Base-by-base conservation (phyloP, 106 monocot genomes). In the Allium cepa region DNA sequence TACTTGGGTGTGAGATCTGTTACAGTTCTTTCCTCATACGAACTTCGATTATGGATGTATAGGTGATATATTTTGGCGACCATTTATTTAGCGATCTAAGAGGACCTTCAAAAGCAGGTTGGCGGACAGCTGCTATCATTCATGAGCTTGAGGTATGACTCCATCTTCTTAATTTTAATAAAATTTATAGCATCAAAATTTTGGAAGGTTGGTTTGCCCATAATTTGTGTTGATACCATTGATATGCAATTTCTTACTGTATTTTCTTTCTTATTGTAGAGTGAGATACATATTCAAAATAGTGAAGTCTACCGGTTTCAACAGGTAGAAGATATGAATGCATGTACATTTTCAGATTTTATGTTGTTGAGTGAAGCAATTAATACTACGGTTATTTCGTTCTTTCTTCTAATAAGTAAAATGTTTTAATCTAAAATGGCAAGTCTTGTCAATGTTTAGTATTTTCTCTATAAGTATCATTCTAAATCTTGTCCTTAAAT, bases 51-150 rank as follows among this genome's bases (percentile, higher is more conserved):
- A 14, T 73, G 65, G 10, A 60, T 48, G 36, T 36, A 45, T 76
- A 97, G 97, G 97, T 97, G 56, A 97, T 97, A 81, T 97, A 92
- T 79, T 97, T 97, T 85, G 97, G 97, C 16, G 97, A 97, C 27
- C 97, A 97, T 77, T 80, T 97, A 60, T 84, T 97, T 72, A 97
- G 97, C 73, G 97, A 97, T 77, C 75, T 97, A 46, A 82, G 91
- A 81, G 97, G 92, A 57, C 88, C 97, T 72, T 82, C 97, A 46
- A 92, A 92, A 79, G 92, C 97, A 77, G 97, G 97, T 69, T 97
- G 97, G 97, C 74, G 92, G 82, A 97, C 97, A 49, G 97, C 87
- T 74, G 97, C 92, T 56, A 92, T 97, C 36, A 92, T 97, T 77
- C 89, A 83, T 74, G 97, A 97, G 82, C 97, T 97, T 66, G 97